Base-by-base conservation (phyloP, 2,329 filamentous ascomycete genomes). In the Arthrobotrys sinensis region DNA sequence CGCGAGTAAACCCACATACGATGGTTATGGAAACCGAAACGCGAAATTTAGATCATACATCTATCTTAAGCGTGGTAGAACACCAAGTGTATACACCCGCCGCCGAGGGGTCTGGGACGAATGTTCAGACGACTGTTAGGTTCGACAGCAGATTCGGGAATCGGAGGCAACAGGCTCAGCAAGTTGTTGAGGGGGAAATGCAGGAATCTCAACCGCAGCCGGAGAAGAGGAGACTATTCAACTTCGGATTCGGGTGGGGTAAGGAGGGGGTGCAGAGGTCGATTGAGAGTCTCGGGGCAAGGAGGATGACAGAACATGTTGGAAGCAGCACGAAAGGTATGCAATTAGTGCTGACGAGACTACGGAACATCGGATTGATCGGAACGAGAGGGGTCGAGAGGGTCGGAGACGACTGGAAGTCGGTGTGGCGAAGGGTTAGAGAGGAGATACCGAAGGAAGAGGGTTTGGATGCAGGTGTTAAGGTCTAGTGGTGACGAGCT, bases 11-110 rank as follows among this genome's bases (percentile, higher is more conserved):
- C 83, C 90, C 94, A 79, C 90, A 89, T 77, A 89, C 94, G 82
- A 92, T 92, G 53, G 93, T 91, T 90, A 94, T 96, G 92, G 88
- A 89, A 83, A 93, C 92, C 0, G 92, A 95, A 85, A 93, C 90
- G 82, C 88, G 90, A 80, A 96, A 96, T 82, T 87, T 96, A 66
- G 93, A 95, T 84, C 95, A 92, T 85, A 93, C 92, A 4, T 91
- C 92, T 76, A 91, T 96, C 16, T 85, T 96, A 45, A 92, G 90
- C 57, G 92, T 96, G 11, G 87, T 94, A 19, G 93, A 96, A 85
- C 87, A 90, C 81, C 93, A 96, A 83, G 85, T 88, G 71, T 96
- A 93, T 84, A 87, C 86, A 16, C 84, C 86, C 2, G 85, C 86
- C 1, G 82, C 84, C 85, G 78, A 84, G 83, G 69, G 84, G 80